phyloP scores from a whole-genome alignment of 352 stramenopile genomes.

The Peronosclerospora sorghi region DNA sequence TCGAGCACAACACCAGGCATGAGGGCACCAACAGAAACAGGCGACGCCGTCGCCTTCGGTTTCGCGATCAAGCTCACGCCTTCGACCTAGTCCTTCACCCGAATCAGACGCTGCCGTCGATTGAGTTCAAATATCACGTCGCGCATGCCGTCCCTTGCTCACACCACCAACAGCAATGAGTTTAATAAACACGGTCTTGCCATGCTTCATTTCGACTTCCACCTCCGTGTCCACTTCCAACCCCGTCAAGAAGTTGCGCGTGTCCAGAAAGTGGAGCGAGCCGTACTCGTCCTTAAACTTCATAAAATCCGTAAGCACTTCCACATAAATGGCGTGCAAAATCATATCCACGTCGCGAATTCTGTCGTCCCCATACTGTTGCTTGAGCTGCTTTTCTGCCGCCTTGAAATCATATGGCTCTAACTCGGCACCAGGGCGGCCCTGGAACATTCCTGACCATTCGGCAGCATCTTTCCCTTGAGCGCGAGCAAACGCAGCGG shows the following conservation, averaged over 20 bases:
- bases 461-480: slow-evolving; percentile 85
- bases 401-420: slow-evolving; percentile 89
- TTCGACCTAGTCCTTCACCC: slow-evolving; percentile 85
- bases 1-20: slow-evolving; percentile 97
- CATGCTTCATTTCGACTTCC: slow-evolving; percentile 87
- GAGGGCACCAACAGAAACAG: slow-evolving; percentile 88
- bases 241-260: slow-evolving; percentile 66
- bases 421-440: slow-evolving; percentile 93
- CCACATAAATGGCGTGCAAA: slow-evolving; percentile 88
- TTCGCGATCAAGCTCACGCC: slow-evolving; percentile 48
- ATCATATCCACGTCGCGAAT: slow-evolving; percentile 94
- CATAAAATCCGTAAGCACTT: slow-evolving; percentile 78
- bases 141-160: slow-evolving; percentile 83
- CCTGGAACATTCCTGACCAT: slow-evolving; percentile 90
- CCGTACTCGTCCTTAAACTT: slow-evolving; percentile 80
- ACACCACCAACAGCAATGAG: slow-evolving; percentile 83
- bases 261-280: slow-evolving; percentile 79
- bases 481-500: slow-evolving; percentile 89
- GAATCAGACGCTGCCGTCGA: slow-evolving; percentile 85
- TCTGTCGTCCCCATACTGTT: slow-evolving; percentile 75
- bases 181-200: slow-evolving; percentile 95
- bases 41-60: slow-evolving; percentile 76
- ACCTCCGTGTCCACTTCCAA: slow-evolving; percentile 67
- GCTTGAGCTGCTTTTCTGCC: slow-evolving; percentile 79
- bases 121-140: slow-evolving; percentile 97